phyloP scores from a whole-genome alignment of 2,329 filamentous ascomycete species.

The Fusarium sp. region DNA sequence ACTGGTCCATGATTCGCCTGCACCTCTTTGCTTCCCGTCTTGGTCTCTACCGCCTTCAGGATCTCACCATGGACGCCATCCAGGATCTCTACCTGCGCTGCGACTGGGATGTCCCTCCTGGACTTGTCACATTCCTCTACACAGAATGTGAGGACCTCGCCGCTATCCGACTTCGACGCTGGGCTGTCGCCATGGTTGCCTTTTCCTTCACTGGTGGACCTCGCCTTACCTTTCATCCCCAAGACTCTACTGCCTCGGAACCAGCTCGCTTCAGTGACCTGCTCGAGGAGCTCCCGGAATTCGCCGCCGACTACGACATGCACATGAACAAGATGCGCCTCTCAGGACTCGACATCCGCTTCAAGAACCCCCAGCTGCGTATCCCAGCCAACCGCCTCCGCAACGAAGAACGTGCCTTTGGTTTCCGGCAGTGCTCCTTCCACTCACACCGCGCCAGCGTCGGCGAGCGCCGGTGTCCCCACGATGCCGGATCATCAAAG shows the following conservation, averaged over 20 bases:
- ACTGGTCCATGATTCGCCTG: conserved; percentile 67
- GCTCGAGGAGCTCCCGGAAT: conserved; percentile 58
- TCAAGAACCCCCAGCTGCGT: conserved; percentile 72
- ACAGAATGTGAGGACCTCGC: conserved; percentile 62
- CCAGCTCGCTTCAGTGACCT: conserved; percentile 56
- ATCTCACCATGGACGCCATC: conserved; percentile 67
- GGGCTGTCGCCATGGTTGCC: conserved; percentile 71
- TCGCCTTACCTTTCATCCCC: conserved; percentile 46
- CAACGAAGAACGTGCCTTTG: conserved; percentile 68
- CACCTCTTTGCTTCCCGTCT: conserved; percentile 68
- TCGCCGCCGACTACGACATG: conserved; percentile 62
- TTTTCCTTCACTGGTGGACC: conserved; percentile 60
- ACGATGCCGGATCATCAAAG: conserved; percentile 45
- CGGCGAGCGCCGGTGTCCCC: conserved; percentile 66
- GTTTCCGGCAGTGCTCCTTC: conserved; percentile 71
- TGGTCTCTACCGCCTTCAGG: conserved; percentile 63
- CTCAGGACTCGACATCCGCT: conserved; percentile 62
- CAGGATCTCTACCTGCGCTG: conserved; percentile 69
- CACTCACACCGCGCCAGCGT: conserved; percentile 67
- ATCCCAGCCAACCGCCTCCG: conserved; percentile 66
- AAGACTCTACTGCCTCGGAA: conserved; percentile 44
- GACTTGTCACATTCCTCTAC: conserved; percentile 65
- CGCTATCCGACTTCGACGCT: conserved; percentile 66
- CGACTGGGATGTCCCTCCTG: conserved; percentile 68
- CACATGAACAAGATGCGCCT: conserved; percentile 65